Conservation (phyloP, 495 filamentous ascomycete species). For the Sphaerosporella brunnea region DNA sequence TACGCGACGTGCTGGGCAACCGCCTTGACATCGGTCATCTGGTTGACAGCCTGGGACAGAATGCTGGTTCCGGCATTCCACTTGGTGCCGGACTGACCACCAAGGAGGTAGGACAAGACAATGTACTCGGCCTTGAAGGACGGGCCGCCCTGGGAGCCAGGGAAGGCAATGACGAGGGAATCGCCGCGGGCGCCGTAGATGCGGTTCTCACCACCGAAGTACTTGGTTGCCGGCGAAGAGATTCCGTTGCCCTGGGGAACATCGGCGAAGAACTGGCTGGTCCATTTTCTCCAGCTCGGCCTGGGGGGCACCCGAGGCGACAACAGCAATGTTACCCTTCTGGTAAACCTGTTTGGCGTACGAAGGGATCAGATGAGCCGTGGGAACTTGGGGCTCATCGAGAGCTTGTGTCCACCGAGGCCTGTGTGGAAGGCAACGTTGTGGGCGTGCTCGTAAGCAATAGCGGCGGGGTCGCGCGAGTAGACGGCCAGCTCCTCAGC, state of each 20-base stretch:
- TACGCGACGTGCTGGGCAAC: constrained; percentile 67
- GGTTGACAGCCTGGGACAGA: constrained; percentile 55
- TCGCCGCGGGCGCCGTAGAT: constrained; percentile 55
- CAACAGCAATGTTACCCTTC: constrained; percentile 76
- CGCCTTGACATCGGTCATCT: constrained; percentile 41
- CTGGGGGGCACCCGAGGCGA: constrained; percentile 70
- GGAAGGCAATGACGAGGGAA: constrained; percentile 76
- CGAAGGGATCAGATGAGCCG: constrained; percentile 49
- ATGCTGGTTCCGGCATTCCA: constrained; percentile 88
- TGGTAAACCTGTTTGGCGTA: constrained; percentile 63
- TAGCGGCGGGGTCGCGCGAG: constrained; percentile 42
- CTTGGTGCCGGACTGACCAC: constrained; percentile 80
- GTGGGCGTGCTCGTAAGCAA: constrained; percentile 76
- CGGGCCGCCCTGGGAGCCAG: constrained; percentile 52
- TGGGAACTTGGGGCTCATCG: constrained; percentile 58
- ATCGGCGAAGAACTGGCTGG: constrained; percentile 66
- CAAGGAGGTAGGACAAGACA: constrained; percentile 77
- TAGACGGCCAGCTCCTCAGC: constrained; percentile 51
- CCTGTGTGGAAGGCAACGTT: constrained; percentile 84
- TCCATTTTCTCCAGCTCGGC: constrained; percentile 73
- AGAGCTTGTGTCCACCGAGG: constrained; percentile 58
- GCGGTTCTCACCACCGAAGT: constrained; percentile 87
- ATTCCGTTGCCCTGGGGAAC: constrained; percentile 29
- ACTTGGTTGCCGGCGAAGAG: constrained; percentile 44
- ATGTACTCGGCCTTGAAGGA: constrained; percentile 71